Conservation (phyloP, 768 basidiomycete species). For the Rhodosporidiobolus odoratus region DNA sequence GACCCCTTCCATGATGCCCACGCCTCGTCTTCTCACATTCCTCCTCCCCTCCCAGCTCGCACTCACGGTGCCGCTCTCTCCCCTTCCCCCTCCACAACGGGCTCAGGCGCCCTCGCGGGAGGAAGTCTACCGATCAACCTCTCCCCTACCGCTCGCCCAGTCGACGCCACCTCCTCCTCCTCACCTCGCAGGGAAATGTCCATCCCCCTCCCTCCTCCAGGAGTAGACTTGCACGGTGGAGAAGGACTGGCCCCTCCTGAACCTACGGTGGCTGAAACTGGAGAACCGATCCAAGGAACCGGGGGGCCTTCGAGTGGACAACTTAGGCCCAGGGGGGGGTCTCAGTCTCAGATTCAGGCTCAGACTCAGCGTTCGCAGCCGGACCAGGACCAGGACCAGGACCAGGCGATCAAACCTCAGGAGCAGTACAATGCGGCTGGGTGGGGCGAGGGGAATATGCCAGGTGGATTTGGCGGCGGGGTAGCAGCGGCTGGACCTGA, state of each 20-base stretch:
- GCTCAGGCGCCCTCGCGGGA: background rate
- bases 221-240: constrained; percentile 40
- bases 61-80: background rate
- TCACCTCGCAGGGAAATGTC: constrained; percentile 39
- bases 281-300: constrained; percentile 42
- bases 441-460: constrained; percentile 36
- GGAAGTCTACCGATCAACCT: constrained; percentile 4
- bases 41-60: background rate
- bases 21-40: background rate
- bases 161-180: constrained; percentile 8
- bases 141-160: constrained; percentile 9
- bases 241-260: constrained; percentile 43
- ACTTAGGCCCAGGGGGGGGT: constrained; percentile 29
- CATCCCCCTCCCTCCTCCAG: constrained; percentile 43
- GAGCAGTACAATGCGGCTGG: constrained; percentile 42
- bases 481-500: background rate
- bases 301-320: constrained; percentile 42
- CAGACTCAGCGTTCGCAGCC: background rate
- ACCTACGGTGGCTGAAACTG: constrained; percentile 45
- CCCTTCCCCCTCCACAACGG: constrained; percentile 5
- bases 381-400: background rate
- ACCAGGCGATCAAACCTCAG: background rate
- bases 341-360: background rate
- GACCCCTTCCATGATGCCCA: background rate
- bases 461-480: background rate